These are phyloP conservation scores for Hymenoscyphus infarciens DNA, from an alignment of 2,329 filamentous ascomycete species.

Conservation along the genomic window DNA sequence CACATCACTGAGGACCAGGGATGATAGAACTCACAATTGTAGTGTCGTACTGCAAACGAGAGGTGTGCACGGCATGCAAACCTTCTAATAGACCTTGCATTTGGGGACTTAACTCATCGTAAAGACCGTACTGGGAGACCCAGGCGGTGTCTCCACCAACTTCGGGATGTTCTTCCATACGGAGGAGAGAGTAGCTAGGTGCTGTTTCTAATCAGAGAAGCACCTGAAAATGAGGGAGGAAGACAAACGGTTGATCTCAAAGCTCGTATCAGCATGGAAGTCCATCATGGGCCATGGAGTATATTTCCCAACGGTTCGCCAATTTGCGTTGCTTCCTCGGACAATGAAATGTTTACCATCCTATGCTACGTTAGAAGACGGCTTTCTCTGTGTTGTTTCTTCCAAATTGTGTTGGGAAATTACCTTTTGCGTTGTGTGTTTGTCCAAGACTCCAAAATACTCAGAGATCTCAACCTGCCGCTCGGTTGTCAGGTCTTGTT, in stretches of 20 bases:
- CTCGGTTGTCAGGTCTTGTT: slow-evolving; percentile 45
- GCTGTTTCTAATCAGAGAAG: slow-evolving; percentile 27
- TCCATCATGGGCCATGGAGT: slow-evolving; percentile 43
- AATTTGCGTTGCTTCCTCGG: slow-evolving; percentile 39
- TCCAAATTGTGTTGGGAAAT: not conserved
- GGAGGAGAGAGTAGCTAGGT: slow-evolving; percentile 47
- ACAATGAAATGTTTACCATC: slow-evolving; percentile 23
- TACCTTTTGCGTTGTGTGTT: slow-evolving; percentile 44
- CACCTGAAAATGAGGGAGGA: not conserved
- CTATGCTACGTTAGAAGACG: slow-evolving; percentile 10
- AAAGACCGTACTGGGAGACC: slow-evolving; percentile 26
- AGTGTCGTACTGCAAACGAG: slow-evolving; percentile 23
- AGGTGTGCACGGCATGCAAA: slow-evolving; percentile 26
- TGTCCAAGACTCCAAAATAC: slow-evolving; percentile 45
- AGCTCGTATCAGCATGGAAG: slow-evolving; percentile 49
- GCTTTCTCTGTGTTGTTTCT: not conserved
- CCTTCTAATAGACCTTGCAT: slow-evolving; percentile 24
- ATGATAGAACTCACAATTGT: too few relatives aligned
- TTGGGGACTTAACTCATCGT: slow-evolving; percentile 23
- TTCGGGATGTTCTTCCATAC: slow-evolving; percentile 56
- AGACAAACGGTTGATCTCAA: slow-evolving; percentile 44
- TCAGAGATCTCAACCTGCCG: slow-evolving; percentile 44
- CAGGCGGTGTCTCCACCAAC: slow-evolving; percentile 67
- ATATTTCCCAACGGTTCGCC: slow-evolving; percentile 43
- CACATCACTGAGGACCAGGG: too few relatives aligned